phyloP scores from a whole-genome alignment of 345 rosid species.

The Citrus glauca region DNA sequence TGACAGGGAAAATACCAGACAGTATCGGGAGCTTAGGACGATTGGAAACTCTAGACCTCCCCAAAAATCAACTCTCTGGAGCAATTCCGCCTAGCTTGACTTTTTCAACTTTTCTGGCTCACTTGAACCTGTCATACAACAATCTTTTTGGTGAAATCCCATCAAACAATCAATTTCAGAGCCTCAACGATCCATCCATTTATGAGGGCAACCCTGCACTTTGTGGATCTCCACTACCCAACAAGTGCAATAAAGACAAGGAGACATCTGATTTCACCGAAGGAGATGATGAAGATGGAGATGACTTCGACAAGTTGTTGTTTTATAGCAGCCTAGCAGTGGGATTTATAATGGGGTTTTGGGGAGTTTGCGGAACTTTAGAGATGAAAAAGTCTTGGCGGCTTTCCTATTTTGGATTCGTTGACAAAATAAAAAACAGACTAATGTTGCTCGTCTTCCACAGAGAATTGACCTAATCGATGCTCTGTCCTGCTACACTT shows the following conservation, averaged over 20 bases:
- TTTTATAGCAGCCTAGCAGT: not conserved
- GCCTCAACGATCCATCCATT: conserved; percentile 21
- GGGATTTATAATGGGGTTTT: not conserved
- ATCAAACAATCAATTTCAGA: conserved; percentile 17
- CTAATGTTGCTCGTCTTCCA: not conserved
- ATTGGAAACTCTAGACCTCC: conserved; percentile 19
- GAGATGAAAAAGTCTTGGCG: not conserved
- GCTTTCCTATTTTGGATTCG: not conserved
- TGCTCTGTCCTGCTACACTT: too few species aligned
- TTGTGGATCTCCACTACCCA: conserved; percentile 14
- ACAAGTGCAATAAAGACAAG: not conserved
- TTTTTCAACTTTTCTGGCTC: not conserved
- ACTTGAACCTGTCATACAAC: conserved; percentile 22
- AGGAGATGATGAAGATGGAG: not conserved
- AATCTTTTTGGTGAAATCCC: conserved; percentile 25
- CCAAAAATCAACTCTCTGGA: conserved; percentile 16
- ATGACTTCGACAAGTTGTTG: not conserved
- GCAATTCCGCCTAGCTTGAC: conserved; percentile 11
- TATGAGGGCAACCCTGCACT: conserved; percentile 19
- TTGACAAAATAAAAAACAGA: not conserved
- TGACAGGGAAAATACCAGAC: conserved; percentile 12
- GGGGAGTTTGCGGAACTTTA: conserved; percentile 4
- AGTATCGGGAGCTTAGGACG: not conserved
- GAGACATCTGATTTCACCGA: not conserved
- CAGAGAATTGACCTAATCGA: too few species aligned